Base-by-base conservation (phyloP, 768 basidiomycete species). In the Sporobolomyces roseus region DNA sequence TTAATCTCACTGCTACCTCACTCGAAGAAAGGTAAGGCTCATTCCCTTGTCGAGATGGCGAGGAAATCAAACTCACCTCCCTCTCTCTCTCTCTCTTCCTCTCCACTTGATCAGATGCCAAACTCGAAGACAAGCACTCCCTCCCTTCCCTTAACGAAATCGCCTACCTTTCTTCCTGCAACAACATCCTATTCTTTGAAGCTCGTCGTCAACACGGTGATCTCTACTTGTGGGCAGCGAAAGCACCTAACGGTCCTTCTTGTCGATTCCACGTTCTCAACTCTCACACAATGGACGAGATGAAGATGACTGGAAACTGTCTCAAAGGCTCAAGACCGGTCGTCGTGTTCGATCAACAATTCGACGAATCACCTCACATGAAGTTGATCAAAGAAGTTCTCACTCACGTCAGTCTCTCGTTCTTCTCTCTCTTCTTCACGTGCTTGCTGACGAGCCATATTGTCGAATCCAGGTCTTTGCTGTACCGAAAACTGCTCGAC, bases 271-370 rank as follows among this genome's bases (percentile, higher is more conserved):
- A 98, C 77, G 94, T 97, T 21, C 93, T 96, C 80, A 99, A 98
- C 77, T 84, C 94, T 62, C 96, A 99, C 79, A 99, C 96, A 49
- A 98, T 98, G 96, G 96, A 98, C 80, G 96, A 99, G 79, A 83
- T 99, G 72, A 98, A 98, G 82, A 90, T 99, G 93, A 94, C 93
- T 10, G 96, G 96, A 36, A 98, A 99, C 79, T 99, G 96, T 79
- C 80, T 99, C 73, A 96, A 94, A 80, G 96, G 96, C 23, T 90
- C 90, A 76, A 82, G 96, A 61, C 94, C 93, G 7, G 81, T 98
- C 61, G 80, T 98, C 72, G 90, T 89, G 77, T 99, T 99, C 78
- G 93, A 96, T 79, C 85, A 87, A 68, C 85, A 82, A 49, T 98
- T 96, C 79, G 91, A 97, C 52, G 85, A 89, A 59, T 88, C 63